phyloP scores from a whole-genome alignment of 768 basidiomycete species.

The Cyathus striatus region DNA sequence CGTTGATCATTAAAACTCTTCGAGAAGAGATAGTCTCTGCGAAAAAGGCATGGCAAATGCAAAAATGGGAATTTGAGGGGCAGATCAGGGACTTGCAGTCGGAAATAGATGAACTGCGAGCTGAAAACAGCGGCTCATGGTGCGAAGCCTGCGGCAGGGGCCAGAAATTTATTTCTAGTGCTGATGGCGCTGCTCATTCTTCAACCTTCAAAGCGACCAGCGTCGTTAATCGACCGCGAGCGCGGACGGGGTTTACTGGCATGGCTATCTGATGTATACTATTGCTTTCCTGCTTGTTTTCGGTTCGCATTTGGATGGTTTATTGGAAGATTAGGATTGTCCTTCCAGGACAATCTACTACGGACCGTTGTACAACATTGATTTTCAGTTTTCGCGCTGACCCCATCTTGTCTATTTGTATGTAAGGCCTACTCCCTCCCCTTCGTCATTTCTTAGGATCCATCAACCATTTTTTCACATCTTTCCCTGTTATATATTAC shows the following conservation, averaged over 20 bases:
- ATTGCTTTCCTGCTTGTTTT: too few relatives aligned
- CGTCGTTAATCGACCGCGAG: conserved; percentile 60
- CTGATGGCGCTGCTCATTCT: conserved; percentile 1
- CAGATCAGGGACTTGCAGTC: conserved; percentile 68
- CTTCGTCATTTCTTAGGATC: neutral
- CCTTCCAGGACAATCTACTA: too few relatives aligned
- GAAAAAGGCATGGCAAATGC: conserved; percentile 64
- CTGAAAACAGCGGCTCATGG: conserved; percentile 27
- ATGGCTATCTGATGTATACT: too few relatives aligned
- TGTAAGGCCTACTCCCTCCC: neutral
- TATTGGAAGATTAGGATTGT: too few relatives aligned
- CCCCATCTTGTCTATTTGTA: too few relatives aligned
- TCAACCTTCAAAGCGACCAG: conserved; percentile 19
- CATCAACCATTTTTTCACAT: neutral
- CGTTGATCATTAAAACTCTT: conserved; percentile 40
- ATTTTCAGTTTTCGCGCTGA: too few relatives aligned
- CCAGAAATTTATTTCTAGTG: conserved; percentile 6
- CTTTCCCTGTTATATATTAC: conserved; percentile 4
- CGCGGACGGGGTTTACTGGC: conserved; percentile 68
- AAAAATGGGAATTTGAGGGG: conserved; percentile 71
- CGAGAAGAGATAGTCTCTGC: conserved; percentile 57
- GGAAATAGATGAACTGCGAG: conserved; percentile 56
- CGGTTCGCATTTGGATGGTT: too few relatives aligned
- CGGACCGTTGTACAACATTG: too few relatives aligned
- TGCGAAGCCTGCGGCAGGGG: conserved; percentile 65